Percentiles rank a stretch among this genome's conserved stretches.
Evolutionary conservation across 331 rosid species (phyloP).

Genomic region (Pyrus hybrid): DNA sequence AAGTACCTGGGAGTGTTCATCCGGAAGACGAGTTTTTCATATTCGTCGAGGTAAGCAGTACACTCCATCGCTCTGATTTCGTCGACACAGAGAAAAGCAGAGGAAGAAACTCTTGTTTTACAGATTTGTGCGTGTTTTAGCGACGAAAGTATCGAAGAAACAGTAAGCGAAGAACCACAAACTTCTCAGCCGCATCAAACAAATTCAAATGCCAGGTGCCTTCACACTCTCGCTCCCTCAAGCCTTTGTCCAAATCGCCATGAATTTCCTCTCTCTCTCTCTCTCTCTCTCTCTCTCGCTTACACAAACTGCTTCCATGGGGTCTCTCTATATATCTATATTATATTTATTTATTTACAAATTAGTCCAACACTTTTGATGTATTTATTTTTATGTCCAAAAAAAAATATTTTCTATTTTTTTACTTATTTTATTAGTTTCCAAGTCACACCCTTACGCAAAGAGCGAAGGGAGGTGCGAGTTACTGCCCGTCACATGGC

Average conservation of each 20-base stretch:
- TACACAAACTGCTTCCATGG: slow-evolving; percentile 10
- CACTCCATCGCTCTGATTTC: slow-evolving; percentile 45
- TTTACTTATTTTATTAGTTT: slow-evolving; percentile 1
- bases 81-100: background rate
- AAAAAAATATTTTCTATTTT: background rate
- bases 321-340: slow-evolving; percentile 13
- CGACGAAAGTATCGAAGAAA: slow-evolving; percentile 12
- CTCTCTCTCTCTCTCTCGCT: slow-evolving; percentile 3
- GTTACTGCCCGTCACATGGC: slow-evolving; percentile 34
- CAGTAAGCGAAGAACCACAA: background rate
- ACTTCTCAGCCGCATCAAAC: slow-evolving; percentile 9
- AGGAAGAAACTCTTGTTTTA: background rate
- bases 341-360: slow-evolving; percentile 7
- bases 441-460: slow-evolving; percentile 12
- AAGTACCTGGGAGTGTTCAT: slow-evolving; percentile 87
- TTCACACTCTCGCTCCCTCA: slow-evolving; percentile 29
- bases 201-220: slow-evolving; percentile 10
- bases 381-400: background rate
- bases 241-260: slow-evolving; percentile 39
- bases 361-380: background rate
- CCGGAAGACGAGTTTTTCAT: slow-evolving; percentile 65
- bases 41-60: slow-evolving; percentile 69
- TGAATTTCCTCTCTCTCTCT: slow-evolving; percentile 2
- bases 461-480: background rate
- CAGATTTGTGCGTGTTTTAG: background rate